Base-by-base conservation (phyloP, 805 yeast species). In the Myxozyma kluyveri region DNA sequence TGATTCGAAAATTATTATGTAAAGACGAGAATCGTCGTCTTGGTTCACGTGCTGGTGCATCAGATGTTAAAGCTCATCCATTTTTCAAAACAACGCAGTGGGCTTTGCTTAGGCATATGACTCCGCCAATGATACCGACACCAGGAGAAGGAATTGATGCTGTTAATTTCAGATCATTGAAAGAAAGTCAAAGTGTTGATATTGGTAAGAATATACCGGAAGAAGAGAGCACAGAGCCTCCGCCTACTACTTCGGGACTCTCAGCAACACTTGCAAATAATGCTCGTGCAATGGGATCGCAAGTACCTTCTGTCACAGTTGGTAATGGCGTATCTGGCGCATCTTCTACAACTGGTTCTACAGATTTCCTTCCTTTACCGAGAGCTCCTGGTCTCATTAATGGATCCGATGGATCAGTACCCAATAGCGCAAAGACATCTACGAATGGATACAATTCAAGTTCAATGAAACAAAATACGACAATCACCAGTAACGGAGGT, bases 121-220 rank as follows among this genome's bases (percentile, higher is more conserved):
- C 85, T 52, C 98, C 99, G 0, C 99, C 99, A 14, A 83, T 93
- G 83, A 83, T 93, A 17, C 99, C 99, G 0, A 85, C 85, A 0
- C 75, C 88, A 40, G 74, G 80, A 9, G 74, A 75, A 43, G 80
- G 75, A n/a, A 67, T 75, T 21, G 84, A 81, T 48, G 78, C 80
- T 3, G 59, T 54, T 32, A 62, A 60, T 47, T 60, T 63, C 50
- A 49, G 63, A 17, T 38, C 52, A 26, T 45, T 66, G 42, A 63
- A 63, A 50, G 71, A 65, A 36, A 64, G 67, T 29, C 61, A 64
- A 39, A 60, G 67, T 32, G 56, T 65, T 12, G 72, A 70, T 36
- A 63, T 72, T 44, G 66, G 59, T 23, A 49, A 54, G 40, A 56
- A 32, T 23, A 29, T 29, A 9, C 33, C 33, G 14, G 12, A 9